Evolutionary conservation across 2,329 filamentous ascomycete species (phyloP).

Genomic region (Botrytis fabae): DNA sequence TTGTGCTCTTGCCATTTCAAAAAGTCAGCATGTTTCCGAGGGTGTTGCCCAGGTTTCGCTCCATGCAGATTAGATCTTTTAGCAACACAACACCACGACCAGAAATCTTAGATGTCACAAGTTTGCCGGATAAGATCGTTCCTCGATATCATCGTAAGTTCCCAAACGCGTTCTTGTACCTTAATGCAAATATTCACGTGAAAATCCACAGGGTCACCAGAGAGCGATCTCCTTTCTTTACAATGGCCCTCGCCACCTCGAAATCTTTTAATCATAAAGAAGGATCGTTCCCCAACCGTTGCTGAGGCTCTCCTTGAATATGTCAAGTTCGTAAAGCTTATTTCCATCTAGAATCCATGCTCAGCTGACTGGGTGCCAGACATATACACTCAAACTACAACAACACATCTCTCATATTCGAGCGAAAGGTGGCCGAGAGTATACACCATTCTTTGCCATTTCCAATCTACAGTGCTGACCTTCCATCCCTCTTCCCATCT

Average conservation of each 20-base stretch:
- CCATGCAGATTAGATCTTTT: slow-evolving; percentile 44
- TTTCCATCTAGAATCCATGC: background rate
- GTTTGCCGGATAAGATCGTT: slow-evolving; percentile 56
- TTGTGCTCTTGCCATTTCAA: background rate
- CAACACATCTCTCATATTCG: slow-evolving; percentile 77
- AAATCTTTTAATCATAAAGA: slow-evolving; percentile 69
- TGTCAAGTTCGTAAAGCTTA: slow-evolving; percentile 37
- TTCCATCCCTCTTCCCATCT: slow-evolving; percentile 56
- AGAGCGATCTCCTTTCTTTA: slow-evolving; percentile 62
- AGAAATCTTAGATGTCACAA: slow-evolving; percentile 52
- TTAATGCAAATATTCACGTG: slow-evolving; percentile 42
- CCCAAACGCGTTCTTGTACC: background rate
- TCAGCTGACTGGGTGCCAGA: slow-evolving; percentile 42
- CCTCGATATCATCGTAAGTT: slow-evolving; percentile 62
- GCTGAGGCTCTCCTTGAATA: slow-evolving; percentile 43
- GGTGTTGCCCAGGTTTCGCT: slow-evolving; percentile 20
- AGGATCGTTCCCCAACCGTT: slow-evolving; percentile 53
- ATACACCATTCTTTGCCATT: slow-evolving; percentile 71
- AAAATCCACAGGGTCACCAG: slow-evolving; percentile 50
- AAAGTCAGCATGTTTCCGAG: slow-evolving; percentile 30
- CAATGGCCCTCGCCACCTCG: slow-evolving; percentile 68
- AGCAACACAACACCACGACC: slow-evolving; percentile 48
- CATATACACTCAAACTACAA: slow-evolving; percentile 82
- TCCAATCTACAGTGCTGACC: slow-evolving; percentile 63
- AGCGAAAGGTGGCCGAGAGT: slow-evolving; percentile 69